Percentiles rank a stretch among this genome's conserved stretches.
Conservation (phyloP, 345 rosid species). For the Schrenkiella parvula region DNA sequence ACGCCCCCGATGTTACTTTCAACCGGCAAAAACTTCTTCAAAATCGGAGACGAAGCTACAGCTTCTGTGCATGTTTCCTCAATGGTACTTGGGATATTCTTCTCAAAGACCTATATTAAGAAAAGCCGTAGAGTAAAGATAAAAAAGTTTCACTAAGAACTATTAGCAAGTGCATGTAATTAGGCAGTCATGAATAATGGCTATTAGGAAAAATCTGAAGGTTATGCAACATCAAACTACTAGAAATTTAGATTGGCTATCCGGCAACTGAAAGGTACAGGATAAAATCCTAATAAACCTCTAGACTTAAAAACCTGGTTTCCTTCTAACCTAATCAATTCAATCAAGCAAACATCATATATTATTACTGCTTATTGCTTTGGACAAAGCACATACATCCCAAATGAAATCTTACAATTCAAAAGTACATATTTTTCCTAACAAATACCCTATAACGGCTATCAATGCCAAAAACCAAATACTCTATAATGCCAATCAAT, state of each 20-base stretch:
- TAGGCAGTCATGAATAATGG: not conserved
- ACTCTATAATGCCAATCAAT: not conserved
- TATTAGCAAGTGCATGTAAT: not conserved
- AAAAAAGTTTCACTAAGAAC: not conserved
- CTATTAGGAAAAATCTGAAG: not conserved
- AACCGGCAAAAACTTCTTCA: constrained; percentile 12
- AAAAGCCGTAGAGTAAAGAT: not conserved
- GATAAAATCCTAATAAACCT: not conserved
- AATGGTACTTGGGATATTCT: constrained; percentile 6
- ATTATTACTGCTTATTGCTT: not conserved
- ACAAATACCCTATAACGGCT: not conserved
- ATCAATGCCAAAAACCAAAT: not conserved
- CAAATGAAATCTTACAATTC: not conserved
- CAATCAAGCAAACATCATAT: not conserved
- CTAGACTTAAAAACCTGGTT: not conserved
- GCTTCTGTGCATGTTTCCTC: constrained; percentile 29
- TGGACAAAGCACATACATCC: not conserved
- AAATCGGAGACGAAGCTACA: constrained; percentile 25
- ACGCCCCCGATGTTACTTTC: constrained; percentile 13
- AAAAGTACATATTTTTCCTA: not conserved
- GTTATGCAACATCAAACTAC: not conserved
- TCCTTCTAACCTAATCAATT: not conserved
- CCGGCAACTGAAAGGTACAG: not conserved
- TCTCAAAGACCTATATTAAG: constrained; percentile 39
- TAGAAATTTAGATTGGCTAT: not conserved